Conservation (phyloP, 2,329 filamentous ascomycete genomes). For the Seiridium cupressi region DNA sequence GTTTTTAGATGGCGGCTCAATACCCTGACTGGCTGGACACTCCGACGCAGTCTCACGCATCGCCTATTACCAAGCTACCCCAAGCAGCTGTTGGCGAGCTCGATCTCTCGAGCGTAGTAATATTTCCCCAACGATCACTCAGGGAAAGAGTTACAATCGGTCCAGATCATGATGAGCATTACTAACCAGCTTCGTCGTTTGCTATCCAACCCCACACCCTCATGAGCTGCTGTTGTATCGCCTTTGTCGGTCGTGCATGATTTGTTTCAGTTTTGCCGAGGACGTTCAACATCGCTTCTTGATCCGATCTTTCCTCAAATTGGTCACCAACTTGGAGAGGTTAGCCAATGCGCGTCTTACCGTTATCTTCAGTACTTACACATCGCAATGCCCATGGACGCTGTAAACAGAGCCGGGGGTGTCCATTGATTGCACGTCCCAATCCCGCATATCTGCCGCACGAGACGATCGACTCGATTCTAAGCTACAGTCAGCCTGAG, state of each 20-base stretch:
- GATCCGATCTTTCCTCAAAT: conserved; percentile 43
- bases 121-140: not conserved
- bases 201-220: conserved; percentile 47
- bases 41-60: not conserved
- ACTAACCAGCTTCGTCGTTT: conserved; percentile 16
- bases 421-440: conserved; percentile 54
- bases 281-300: conserved; percentile 45
- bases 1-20: not conserved
- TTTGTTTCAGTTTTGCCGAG: conserved; percentile 45
- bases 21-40: not conserved
- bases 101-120: not conserved
- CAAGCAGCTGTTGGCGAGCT: not conserved
- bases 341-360: not conserved
- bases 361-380: conserved; percentile 34
- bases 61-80: not conserved
- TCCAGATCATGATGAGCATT: not conserved
- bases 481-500: conserved; percentile 14
- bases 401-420: conserved; percentile 55
- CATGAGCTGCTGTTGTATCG: conserved; percentile 44
- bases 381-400: conserved; percentile 53
- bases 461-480: conserved; percentile 42
- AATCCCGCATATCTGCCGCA: conserved; percentile 57
- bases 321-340: conserved; percentile 41
- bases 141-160: no score
- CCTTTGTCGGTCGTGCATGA: conserved; percentile 51